These are phyloP conservation scores for Beauveria sp. DNA, from an alignment of 2,329 filamentous ascomycete species.

Conservation along the genomic window DNA sequence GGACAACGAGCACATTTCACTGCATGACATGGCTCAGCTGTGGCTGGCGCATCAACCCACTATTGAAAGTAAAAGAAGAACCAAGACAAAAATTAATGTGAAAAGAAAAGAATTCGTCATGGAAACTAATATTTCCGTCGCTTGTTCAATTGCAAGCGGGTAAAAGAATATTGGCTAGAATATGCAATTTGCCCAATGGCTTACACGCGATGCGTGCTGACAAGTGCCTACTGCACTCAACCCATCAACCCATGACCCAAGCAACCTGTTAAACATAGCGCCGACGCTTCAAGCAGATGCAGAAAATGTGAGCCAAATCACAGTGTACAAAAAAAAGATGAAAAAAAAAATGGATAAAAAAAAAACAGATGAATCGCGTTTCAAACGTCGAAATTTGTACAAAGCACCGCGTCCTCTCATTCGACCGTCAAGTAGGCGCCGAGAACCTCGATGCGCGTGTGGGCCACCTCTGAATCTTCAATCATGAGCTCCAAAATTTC, in stretches of 20 bases:
- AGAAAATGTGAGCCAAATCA: background rate
- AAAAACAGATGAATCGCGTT: background rate
- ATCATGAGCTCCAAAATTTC: constrained; percentile 55
- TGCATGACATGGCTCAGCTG: no score
- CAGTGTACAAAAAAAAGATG: background rate
- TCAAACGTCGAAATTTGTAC: background rate
- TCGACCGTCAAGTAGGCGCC: constrained; percentile 39
- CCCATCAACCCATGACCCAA: background rate
- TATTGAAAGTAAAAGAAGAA: background rate
- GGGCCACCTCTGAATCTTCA: constrained; percentile 51
- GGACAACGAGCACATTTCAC: no score
- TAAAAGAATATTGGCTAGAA: background rate
- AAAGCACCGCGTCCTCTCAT: background rate
- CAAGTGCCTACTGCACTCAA: background rate
- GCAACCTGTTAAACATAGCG: constrained; percentile 11
- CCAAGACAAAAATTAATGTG: background rate
- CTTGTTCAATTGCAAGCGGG: background rate
- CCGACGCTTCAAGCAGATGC: constrained; percentile 12
- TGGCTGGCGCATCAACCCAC: no score
- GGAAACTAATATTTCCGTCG: background rate
- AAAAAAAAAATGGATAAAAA: background rate
- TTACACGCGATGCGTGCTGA: background rate
- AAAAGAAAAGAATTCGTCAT: background rate
- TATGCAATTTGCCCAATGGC: background rate
- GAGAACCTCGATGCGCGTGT: constrained; percentile 51